A percentile compares a stretch with the other conserved stretches of the same genome.
Evolutionary conservation across 495 filamentous ascomycete genomes (phyloP).

Genomic region (Aspergillus kassunensis): DNA sequence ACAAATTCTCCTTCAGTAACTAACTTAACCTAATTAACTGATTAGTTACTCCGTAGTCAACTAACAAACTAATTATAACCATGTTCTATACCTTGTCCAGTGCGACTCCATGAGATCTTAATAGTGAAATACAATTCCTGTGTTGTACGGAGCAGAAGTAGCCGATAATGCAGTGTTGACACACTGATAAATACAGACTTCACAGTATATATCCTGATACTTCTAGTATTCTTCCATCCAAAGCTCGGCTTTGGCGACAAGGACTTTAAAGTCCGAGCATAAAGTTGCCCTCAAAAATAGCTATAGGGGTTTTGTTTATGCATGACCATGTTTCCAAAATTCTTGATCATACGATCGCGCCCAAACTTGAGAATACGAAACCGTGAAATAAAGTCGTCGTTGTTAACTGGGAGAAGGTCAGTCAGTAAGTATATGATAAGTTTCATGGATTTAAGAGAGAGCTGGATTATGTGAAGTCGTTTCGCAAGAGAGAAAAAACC

Average conservation of each 20-base stretch:
- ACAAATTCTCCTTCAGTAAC: constrained; percentile 21
- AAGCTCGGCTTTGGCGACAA: not conserved
- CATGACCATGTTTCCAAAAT: constrained; percentile 24
- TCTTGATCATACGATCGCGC: constrained; percentile 48
- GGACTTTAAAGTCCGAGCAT: not conserved
- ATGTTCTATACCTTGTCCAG: no score
- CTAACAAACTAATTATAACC: no score
- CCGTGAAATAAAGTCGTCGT: constrained; percentile 80
- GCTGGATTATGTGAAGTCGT: no score
- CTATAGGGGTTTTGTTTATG: constrained; percentile 4
- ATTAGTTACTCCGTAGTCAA: no score
- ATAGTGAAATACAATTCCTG: no score
- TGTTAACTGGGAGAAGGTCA: constrained; percentile 54
- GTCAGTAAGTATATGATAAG: constrained; percentile 18
- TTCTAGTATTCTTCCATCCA: not conserved
- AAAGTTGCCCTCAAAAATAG: not conserved
- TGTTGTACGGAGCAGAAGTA: no score
- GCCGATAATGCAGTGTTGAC: no score
- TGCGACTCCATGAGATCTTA: no score
- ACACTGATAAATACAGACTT: not conserved
- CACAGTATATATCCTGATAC: not conserved
- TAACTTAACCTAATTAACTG: no score
- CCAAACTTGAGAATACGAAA: constrained; percentile 67
- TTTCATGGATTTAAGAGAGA: no score
- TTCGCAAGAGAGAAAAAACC: no score